Base-by-base conservation (phyloP, 495 filamentous ascomycete species). In the Hyaloscypha bicolor region DNA sequence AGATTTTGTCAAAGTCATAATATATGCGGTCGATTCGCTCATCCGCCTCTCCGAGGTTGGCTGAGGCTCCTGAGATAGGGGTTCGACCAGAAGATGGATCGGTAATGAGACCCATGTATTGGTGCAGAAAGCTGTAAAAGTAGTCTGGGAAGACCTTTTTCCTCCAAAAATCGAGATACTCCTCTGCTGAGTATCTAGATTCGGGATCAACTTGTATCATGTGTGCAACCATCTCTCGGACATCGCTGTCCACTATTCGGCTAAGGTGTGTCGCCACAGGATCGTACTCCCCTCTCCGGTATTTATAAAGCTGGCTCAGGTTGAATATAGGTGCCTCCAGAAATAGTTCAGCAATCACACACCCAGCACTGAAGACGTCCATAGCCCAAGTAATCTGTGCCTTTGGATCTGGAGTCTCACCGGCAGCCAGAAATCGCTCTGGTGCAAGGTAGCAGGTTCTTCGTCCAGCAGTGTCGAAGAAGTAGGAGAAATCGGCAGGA, bases 291-390 rank as follows among this genome's bases (percentile, higher is more conserved):
- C 91, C 90, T 68, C 90, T 90, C 39, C 93, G 87, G 72, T 97
- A 98, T 73, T 93, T 95, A 83, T 93, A 97, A 65, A 99, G 87
- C 76, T 98, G 94, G 65, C 91, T 94, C 21, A 98, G 80, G 35
- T 85, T 93, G 78, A 99, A 98, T 35, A 98, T 93, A 2, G 94
- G 93, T 0, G 92, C 83, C 76, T 99, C 96, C n/a, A 97, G 85
- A 69, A 98, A 98, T 4, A 99, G 82, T 76, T 99, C 96, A 4
- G 96, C 96, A 72, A 99, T 97, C 25, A 98, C 96, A 74, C 96
- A 99, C 11, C 95, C 95, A 42, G 89, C 91, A 78, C 95, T 97
- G 79, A 99, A 99, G 32, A 99, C 91, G 75, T 99, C 96, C 96
- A 99, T 99, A 45, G 93, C 93, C 93, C 95, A 97, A 48, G 90